Conservation (phyloP, 2,329 filamentous ascomycete genomes). For the Trichoderma simmonsii region DNA sequence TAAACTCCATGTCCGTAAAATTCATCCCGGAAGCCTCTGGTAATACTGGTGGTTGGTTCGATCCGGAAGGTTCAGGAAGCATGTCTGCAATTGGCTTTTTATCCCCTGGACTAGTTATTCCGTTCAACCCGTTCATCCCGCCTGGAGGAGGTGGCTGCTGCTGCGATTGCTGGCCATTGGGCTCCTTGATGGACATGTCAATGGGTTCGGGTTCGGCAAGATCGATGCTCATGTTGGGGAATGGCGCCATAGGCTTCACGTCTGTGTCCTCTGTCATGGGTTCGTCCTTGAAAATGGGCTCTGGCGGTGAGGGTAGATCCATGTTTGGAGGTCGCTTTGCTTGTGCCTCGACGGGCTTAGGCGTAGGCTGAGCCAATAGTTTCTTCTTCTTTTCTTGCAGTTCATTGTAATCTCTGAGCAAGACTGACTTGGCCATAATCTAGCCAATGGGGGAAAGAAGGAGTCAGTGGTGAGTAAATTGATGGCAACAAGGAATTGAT, state of each 20-base stretch:
- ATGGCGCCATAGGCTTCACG: slow-evolving; percentile 48
- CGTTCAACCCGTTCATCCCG: slow-evolving; percentile 18
- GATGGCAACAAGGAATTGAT: not conserved
- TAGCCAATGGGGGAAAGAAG: slow-evolving; percentile 19
- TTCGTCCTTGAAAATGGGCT: slow-evolving; percentile 28
- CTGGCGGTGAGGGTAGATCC: slow-evolving; percentile 37
- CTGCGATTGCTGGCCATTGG: slow-evolving; percentile 16
- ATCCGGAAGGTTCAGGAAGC: slow-evolving; percentile 23
- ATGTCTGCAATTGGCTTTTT: slow-evolving; percentile 26
- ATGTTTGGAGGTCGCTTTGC: slow-evolving; percentile 37
- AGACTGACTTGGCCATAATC: slow-evolving; percentile 51
- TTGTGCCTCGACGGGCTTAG: slow-evolving; percentile 34
- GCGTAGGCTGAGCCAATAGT: slow-evolving; percentile 18
- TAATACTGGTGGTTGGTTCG: slow-evolving; percentile 21
- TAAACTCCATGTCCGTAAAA: slow-evolving; percentile 58
- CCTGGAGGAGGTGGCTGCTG: slow-evolving; percentile 19
- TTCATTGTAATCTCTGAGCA: slow-evolving; percentile 52
- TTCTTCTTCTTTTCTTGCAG: slow-evolving; percentile 30
- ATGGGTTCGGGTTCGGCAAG: slow-evolving; percentile 29
- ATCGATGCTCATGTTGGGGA: slow-evolving; percentile 56
- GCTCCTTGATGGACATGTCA: slow-evolving; percentile 6
- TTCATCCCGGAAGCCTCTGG: slow-evolving; percentile 38
- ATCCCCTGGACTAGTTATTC: slow-evolving; percentile 24
- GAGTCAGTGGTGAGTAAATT: not conserved
- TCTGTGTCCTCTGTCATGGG: slow-evolving; percentile 34